Percentiles rank a stretch among this genome's conserved stretches.
These are phyloP conservation scores for Phytophthora podocarpi DNA, from an alignment of 352 stramenopile genomes.

Conservation along the genomic window DNA sequence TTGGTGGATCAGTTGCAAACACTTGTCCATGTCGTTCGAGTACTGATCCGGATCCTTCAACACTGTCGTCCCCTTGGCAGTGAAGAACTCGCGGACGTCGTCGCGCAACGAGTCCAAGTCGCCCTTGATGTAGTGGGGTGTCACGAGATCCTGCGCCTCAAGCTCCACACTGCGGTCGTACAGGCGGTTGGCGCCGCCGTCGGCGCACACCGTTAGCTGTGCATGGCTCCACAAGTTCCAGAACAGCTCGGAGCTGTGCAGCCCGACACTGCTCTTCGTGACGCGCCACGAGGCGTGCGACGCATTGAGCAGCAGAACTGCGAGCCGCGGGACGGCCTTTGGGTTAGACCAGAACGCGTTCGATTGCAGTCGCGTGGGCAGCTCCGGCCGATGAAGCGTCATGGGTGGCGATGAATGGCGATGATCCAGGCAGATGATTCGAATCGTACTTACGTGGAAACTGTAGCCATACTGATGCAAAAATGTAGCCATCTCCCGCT, in stretches of 20 bases:
- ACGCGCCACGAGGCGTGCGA: constrained; percentile 53
- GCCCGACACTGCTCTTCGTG: constrained; percentile 12
- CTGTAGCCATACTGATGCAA: not conserved
- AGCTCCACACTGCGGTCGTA: constrained; percentile 72
- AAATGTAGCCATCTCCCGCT: too few species aligned
- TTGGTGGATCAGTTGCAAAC: constrained; percentile 61
- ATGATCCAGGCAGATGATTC: too few species aligned
- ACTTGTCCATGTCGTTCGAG: constrained; percentile 96
- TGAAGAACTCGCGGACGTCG: constrained; percentile 90
- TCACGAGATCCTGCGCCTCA: constrained; percentile 41
- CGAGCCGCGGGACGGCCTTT: constrained; percentile 42
- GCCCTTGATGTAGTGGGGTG: constrained; percentile 94
- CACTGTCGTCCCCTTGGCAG: constrained; percentile 59
- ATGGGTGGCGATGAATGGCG: too few species aligned
- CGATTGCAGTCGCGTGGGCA: constrained; percentile 45
- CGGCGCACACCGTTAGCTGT: constrained; percentile 88
- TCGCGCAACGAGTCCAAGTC: constrained; percentile 94
- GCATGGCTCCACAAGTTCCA: constrained; percentile 73
- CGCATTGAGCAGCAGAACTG: constrained; percentile 70
- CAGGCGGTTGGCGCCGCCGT: constrained; percentile 95
- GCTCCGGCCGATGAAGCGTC: not conserved
- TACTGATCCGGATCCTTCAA: constrained; percentile 89
- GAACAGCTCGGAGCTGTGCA: constrained; percentile 54
- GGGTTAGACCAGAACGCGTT: constrained; percentile 64
- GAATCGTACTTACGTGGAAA: constrained; percentile 9